Conservation (phyloP, 2,329 filamentous ascomycete species). For the Epichloe sp. region DNA sequence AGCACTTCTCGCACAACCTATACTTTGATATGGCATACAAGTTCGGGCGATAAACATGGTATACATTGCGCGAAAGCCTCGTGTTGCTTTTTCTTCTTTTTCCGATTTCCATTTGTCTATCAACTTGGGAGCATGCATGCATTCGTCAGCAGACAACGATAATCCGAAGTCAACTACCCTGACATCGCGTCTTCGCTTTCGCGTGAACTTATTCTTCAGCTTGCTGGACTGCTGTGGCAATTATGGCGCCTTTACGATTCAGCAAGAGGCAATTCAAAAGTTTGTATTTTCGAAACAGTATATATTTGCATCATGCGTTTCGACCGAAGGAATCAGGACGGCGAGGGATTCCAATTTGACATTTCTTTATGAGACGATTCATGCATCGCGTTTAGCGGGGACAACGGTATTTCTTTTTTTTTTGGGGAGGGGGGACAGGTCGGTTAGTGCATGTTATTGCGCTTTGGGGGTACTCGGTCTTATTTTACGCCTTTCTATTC, state of each 20-base stretch:
- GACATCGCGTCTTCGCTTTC: neutral
- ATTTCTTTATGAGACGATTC: slow-evolving; percentile 16
- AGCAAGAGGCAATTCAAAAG: slow-evolving; percentile 10
- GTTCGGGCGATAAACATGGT: neutral
- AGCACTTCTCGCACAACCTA: neutral
- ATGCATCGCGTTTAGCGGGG: slow-evolving; percentile 27
- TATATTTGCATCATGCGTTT: slow-evolving; percentile 17
- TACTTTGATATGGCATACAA: too few species aligned
- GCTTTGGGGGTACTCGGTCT: neutral
- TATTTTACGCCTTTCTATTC: slow-evolving; percentile 4
- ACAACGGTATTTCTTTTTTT: slow-evolving; percentile 14
- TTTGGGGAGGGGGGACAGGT: slow-evolving; percentile 2
- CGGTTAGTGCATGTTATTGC: slow-evolving; percentile 8
- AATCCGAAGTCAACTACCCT: neutral
- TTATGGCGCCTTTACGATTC: slow-evolving; percentile 5
- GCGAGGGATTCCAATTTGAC: neutral
- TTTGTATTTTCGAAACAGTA: slow-evolving; percentile 14
- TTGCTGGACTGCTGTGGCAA: neutral
- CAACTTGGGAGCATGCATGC: neutral
- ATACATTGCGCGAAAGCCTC: neutral
- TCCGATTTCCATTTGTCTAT: slow-evolving; percentile 1
- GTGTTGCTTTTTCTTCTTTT: neutral
- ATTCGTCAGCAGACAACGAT: neutral
- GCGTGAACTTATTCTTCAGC: neutral
- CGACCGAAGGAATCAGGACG: slow-evolving; percentile 10